These are phyloP conservation scores for Cajanus cajan DNA, from an alignment of 306 rosid genomes.

Conservation along the genomic window DNA sequence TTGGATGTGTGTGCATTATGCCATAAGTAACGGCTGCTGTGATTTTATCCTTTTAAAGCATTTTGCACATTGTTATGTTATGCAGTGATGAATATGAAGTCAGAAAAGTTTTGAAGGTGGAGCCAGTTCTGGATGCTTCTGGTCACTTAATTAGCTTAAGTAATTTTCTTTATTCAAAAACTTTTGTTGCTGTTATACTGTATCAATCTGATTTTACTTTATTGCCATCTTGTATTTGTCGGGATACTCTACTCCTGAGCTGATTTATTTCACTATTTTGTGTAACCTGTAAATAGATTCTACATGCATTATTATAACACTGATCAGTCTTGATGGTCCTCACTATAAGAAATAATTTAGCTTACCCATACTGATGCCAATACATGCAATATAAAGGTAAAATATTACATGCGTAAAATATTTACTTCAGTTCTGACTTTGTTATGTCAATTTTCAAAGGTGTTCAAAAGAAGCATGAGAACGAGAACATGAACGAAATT, in stretches of 20 bases:
- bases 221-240: background rate
- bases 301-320: background rate
- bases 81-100: constrained; percentile 74
- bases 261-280: background rate
- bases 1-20: background rate
- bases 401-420: background rate
- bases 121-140: constrained; percentile 83
- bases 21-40: background rate
- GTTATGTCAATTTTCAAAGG: constrained; percentile 50
- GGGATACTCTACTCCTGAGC: background rate
- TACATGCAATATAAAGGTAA: background rate
- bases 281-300: background rate
- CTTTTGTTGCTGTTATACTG: background rate
- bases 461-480: constrained; percentile 68
- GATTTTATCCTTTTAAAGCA: background rate
- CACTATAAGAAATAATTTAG: constrained; percentile 9
- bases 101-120: constrained; percentile 83
- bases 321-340: background rate
- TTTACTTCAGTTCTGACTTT: constrained; percentile 21
- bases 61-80: constrained; percentile 27
- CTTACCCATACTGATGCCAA: background rate
- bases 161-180: constrained; percentile 47
- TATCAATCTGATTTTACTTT: background rate
- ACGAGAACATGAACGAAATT: constrained; percentile 59
- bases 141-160: constrained; percentile 86